phyloP scores from a whole-genome alignment of 805 yeast genomes.

The Grigorovia yakushimaensis region DNA sequence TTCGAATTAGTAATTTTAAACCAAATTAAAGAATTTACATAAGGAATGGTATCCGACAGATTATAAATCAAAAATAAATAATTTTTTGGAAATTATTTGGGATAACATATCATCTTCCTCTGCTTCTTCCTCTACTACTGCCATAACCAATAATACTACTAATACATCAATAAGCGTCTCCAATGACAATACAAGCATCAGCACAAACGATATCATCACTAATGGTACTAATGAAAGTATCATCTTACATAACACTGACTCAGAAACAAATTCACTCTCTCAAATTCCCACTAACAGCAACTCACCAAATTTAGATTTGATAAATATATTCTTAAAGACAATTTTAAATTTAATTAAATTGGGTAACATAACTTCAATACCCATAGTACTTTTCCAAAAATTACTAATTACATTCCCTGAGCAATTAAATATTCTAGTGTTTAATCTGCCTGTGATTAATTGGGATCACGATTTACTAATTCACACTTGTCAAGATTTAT shows the following conservation, averaged over 20 bases:
- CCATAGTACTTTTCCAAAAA: neutral
- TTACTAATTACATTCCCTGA: slow-evolving; percentile 31
- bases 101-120: slow-evolving; percentile 3
- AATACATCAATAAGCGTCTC: neutral
- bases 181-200: neutral
- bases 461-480: slow-evolving; percentile 75
- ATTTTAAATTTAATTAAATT: too few species aligned
- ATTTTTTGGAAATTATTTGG: slow-evolving; percentile 5
- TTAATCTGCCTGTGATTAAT: slow-evolving; percentile 53
- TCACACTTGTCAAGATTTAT: slow-evolving; percentile 44
- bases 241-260: neutral
- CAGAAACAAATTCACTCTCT: neutral
- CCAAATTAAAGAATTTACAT: neutral
- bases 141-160: neutral
- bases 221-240: neutral
- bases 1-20: neutral
- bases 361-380: neutral
- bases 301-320: neutral
- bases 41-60: slow-evolving; percentile 3
- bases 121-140: too few species aligned
- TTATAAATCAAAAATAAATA: neutral
- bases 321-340: neutral
- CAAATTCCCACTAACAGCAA: neutral
- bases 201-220: neutral
- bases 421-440: slow-evolving; percentile 54